A percentile compares a stretch with the other conserved stretches of the same genome.
These are phyloP conservation scores for Chalaropsis thielavioides DNA, from an alignment of 2,329 filamentous ascomycete genomes.

Conservation along the genomic window DNA sequence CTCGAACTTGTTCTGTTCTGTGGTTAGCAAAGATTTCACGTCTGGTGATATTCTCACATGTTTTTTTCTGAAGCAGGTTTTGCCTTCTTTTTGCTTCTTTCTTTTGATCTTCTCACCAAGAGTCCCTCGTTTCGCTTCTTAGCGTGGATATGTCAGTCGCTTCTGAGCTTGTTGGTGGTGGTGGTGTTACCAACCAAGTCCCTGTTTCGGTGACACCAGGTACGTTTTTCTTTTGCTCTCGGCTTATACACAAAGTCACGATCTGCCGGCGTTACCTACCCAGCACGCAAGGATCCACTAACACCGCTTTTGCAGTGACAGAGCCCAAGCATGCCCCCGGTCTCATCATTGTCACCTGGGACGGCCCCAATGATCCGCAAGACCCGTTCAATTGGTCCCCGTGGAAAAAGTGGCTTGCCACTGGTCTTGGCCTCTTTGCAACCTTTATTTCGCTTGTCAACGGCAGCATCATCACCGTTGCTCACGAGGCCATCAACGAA, in stretches of 20 bases:
- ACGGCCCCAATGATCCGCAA: conserved; percentile 40
- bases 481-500: conserved; percentile 18
- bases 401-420: conserved; percentile 27
- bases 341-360: conserved; percentile 40
- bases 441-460: conserved; percentile 21
- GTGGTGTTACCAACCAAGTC: conserved; percentile 1
- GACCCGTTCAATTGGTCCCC: conserved; percentile 58
- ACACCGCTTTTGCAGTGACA: not conserved
- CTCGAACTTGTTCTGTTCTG: not conserved
- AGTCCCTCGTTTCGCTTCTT: not conserved
- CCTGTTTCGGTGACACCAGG: not conserved
- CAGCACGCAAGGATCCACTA: not conserved
- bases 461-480: conserved; percentile 16
- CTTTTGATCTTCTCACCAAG: not conserved
- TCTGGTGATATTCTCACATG: not conserved
- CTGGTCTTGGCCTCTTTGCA: conserved; percentile 25
- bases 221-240: not conserved
- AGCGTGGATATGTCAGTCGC: not conserved
- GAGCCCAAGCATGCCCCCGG: conserved; percentile 7
- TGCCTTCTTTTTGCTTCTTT: not conserved
- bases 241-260: not conserved
- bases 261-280: not conserved
- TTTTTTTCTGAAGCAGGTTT: not conserved
- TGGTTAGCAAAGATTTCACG: too few relatives aligned
- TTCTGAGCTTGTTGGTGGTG: not conserved